Evolutionary conservation across 176 grass and related monocot species (phyloP).

Genomic region (Panicum miliaceum): DNA sequence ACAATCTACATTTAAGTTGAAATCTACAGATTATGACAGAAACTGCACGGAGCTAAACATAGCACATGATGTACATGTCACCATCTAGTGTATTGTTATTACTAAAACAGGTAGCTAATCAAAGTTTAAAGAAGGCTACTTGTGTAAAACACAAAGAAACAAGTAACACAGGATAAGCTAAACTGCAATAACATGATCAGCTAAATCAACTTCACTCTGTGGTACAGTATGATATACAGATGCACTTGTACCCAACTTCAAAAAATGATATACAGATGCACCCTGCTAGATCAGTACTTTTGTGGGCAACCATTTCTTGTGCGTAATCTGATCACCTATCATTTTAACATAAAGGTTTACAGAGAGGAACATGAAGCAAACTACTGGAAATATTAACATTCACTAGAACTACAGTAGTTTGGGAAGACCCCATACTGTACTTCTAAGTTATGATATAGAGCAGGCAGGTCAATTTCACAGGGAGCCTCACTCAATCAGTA

Average conservation of each 20-base stretch:
- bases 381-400: not conserved
- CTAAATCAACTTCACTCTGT: conserved; percentile 23
- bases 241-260: not conserved
- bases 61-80: conserved; percentile 26
- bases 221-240: conserved; percentile 6
- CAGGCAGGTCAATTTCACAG: not conserved
- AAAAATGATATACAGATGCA: not conserved
- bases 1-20: conserved; percentile 67
- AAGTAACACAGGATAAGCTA: conserved; percentile 2
- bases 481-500: not conserved
- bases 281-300: not conserved
- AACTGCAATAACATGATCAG: conserved; percentile 7
- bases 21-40: conserved; percentile 23
- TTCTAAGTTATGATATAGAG: not conserved
- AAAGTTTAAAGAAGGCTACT: not conserved
- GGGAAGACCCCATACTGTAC: conserved; percentile 1
- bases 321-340: not conserved
- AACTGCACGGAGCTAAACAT: conserved; percentile 16
- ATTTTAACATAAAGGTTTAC: not conserved
- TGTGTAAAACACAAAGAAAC: not conserved
- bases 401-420: not conserved
- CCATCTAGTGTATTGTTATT: conserved; percentile 1
- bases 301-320: not conserved
- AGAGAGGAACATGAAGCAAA: not conserved
- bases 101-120: not conserved